These are phyloP conservation scores for Fomitopsis pulvina DNA, from an alignment of 768 basidiomycete genomes.

Conservation along the genomic window DNA sequence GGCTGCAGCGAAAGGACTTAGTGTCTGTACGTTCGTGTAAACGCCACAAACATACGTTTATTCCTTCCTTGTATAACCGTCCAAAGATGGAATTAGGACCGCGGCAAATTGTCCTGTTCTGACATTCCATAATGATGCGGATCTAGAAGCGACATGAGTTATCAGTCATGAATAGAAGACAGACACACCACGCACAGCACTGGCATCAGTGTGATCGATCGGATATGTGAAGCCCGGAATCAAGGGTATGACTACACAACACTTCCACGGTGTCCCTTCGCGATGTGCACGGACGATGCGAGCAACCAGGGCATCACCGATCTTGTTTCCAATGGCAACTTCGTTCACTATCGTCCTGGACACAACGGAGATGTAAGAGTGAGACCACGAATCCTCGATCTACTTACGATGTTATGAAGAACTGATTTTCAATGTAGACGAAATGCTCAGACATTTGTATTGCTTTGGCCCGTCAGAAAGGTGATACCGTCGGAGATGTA, in stretches of 20 bases:
- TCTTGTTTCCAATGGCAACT: conserved; percentile 83
- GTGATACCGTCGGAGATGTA: not conserved
- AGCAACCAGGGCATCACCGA: conserved; percentile 89
- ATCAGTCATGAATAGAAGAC: not conserved
- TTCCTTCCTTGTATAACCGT: conserved; percentile 77
- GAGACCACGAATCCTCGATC: not conserved
- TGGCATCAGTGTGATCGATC: conserved; percentile 89
- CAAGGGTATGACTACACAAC: conserved; percentile 87
- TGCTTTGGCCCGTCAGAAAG: conserved; percentile 37
- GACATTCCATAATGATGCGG: conserved; percentile 92
- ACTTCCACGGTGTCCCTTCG: conserved; percentile 81
- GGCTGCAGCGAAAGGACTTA: conserved; percentile 46
- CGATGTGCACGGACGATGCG: conserved; percentile 85
- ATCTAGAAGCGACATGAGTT: conserved; percentile 61
- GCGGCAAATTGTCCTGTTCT: conserved; percentile 81
- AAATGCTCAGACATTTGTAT: conserved; percentile 95
- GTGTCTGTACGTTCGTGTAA: not conserved
- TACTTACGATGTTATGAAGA: conserved; percentile 82
- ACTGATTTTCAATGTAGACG: conserved; percentile 96
- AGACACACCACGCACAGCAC: conserved; percentile 39
- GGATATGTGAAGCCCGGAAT: conserved; percentile 92
- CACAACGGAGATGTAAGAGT: conserved; percentile 2
- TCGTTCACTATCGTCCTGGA: conserved; percentile 77
- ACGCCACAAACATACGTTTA: conserved; percentile 55
- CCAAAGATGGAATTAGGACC: conserved; percentile 91